Evolutionary conservation across 371 early-diverging fungal species (phyloP).

Genomic region (Astathelohania contejeani): DNA sequence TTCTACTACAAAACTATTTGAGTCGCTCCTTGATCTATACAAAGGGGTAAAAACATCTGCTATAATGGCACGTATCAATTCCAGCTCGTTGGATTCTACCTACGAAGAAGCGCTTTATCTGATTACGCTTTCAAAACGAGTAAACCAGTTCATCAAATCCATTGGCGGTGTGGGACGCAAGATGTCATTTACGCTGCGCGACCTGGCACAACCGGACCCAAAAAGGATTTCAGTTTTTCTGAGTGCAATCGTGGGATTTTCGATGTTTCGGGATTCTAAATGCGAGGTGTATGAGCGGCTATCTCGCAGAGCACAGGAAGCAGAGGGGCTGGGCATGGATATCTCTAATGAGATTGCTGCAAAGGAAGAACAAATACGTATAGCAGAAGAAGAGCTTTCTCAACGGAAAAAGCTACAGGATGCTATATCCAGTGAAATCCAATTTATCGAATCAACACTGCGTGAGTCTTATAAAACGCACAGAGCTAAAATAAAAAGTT

Average conservation of each 20-base stretch:
- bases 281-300: slow-evolving; percentile 31
- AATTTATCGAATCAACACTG: slow-evolving; percentile 20
- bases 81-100: not conserved
- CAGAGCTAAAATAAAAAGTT: slow-evolving; percentile 17
- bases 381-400: slow-evolving; percentile 1
- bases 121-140: slow-evolving; percentile 18
- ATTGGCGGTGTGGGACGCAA: slow-evolving; percentile 22
- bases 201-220: slow-evolving; percentile 22
- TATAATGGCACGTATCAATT: not conserved
- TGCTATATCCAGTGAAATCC: slow-evolving; percentile 23
- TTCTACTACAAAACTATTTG: slow-evolving; percentile 16
- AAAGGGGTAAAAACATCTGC: not conserved
- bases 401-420: slow-evolving; percentile 14
- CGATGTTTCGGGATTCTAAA: slow-evolving; percentile 44
- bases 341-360: slow-evolving; percentile 9
- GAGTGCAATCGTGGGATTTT: slow-evolving; percentile 30
- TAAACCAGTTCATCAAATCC: slow-evolving; percentile 16
- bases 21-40: slow-evolving; percentile 14
- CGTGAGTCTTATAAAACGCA: slow-evolving; percentile 27
- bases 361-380: slow-evolving; percentile 15
- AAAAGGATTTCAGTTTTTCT: slow-evolving; percentile 26
- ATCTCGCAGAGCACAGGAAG: slow-evolving; percentile 17
- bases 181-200: slow-evolving; percentile 16
- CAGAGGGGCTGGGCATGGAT: slow-evolving; percentile 11
- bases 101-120: slow-evolving; percentile 23